Evolutionary conservation across 352 stramenopile species (phyloP), one percentile per base, ranked within the genome.

Genomic region (Phytophthora agathidicida): DNA sequence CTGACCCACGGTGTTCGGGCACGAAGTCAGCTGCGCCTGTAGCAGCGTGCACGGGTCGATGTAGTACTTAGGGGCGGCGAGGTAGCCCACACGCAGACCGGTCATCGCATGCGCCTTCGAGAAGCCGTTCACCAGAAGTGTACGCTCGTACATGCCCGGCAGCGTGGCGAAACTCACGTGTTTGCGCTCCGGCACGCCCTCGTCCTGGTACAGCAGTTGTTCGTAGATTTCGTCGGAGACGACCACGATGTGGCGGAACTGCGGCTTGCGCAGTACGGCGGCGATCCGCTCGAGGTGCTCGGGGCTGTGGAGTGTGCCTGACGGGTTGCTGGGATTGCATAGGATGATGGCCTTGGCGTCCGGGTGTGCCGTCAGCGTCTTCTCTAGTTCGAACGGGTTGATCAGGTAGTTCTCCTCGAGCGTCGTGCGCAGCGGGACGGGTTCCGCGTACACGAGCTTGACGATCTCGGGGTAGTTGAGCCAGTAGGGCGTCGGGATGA

Each of bases 21-120:
- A 98, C 28, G 88, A 97, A n/a, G 96, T 98, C 31, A 98, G 77
- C 72, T 99, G 96, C n/a, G 89, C 93, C 63, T 98, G 96, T 10
- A 98, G 80, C 11, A 94, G 97, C 4, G 86, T 85, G 27, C 79
- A 85, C 7, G 41, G 9, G 16, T 30, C 38, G 20, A 94, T 89
- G 53, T 96, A 87, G 53, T 79, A 68, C 53, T 78, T 79, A 3
- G 84, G 77, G 0, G 60, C 79, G 2, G 86, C 94, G 38, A 98
- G 59, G 73, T 97, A 98, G 16, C 96, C 97, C 16, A 99, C 73
- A 42, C 96, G 78, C 20, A 98, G 82, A 24, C 97, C 97, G 3
- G 96, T 98, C 97, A 99, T 99, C 19, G 96, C 96, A 66, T 98
- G 88, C 22, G 88, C 90, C 75, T 99, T 99, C 44, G 88, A 98